Percentiles rank a stretch among this genome's conserved stretches.
Evolutionary conservation across 371 early-diverging fungal genomes (phyloP).

Genomic region (Haplosporangium sp.): DNA sequence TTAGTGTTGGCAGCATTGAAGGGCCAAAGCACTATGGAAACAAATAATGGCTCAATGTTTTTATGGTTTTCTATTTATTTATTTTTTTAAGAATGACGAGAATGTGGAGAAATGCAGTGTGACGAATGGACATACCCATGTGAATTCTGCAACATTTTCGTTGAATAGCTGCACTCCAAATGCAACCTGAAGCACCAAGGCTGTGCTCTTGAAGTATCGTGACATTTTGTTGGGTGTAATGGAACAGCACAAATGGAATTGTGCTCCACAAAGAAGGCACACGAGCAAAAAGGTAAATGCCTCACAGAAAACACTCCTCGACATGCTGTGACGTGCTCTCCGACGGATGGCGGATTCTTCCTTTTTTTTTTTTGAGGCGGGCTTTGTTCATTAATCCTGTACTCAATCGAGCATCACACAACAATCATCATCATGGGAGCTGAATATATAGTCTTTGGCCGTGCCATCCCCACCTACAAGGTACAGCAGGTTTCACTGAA

Average conservation of each 20-base stretch:
- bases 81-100: conserved; percentile 5
- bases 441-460: conserved; percentile 46
- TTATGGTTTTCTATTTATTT: not conserved
- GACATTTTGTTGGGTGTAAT: conserved; percentile 18
- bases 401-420: not conserved
- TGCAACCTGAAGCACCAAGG: conserved; percentile 61
- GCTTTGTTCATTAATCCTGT: not conserved
- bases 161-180: conserved; percentile 74
- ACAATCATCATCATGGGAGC: conserved; percentile 41
- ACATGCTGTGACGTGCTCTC: not conserved
- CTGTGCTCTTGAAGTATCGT: conserved; percentile 35
- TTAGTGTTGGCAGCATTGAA: conserved; percentile 88
- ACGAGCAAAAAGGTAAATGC: conserved; percentile 1
- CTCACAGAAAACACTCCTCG: not conserved
- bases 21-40: conserved; percentile 79
- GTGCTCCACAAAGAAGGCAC: not conserved
- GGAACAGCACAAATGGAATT: not conserved
- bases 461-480: conserved; percentile 50
- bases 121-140: conserved; percentile 64
- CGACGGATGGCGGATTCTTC: not conserved
- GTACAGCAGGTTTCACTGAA: conserved; percentile 7
- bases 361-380: not conserved
- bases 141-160: conserved; percentile 73
- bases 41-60: not conserved
- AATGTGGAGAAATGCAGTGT: not conserved